Conservation (phyloP, 495 filamentous ascomycete species). For the Aspergillus olivimuriae region DNA sequence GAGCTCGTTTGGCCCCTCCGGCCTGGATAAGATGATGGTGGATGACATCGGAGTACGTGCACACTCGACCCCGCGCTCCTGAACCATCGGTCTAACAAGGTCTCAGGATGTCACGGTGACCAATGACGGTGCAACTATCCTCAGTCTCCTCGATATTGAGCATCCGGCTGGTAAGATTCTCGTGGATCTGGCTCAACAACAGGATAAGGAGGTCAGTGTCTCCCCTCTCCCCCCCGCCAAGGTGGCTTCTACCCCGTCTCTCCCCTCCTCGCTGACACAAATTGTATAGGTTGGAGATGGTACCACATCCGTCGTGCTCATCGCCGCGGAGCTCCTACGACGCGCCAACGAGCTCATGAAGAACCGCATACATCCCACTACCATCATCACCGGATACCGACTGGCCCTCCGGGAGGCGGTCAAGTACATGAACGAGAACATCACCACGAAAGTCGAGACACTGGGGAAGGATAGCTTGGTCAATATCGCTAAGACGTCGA, state of each 20-base stretch:
- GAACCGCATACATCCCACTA: constrained; percentile 99
- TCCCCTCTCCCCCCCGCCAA: not conserved
- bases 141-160: constrained; percentile 90
- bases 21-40: constrained; percentile 99
- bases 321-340: constrained; percentile 90
- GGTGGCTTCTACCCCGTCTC: too few species aligned
- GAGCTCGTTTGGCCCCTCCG: constrained; percentile 95
- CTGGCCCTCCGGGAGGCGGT: constrained; percentile 93
- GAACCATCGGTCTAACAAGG: constrained; percentile 2
- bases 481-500: constrained; percentile 96
- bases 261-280: constrained; percentile 12
- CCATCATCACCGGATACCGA: constrained; percentile 97
- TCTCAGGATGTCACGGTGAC: constrained; percentile 93
- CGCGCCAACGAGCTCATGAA: constrained; percentile 97
- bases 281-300: constrained; percentile 74
- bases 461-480: constrained; percentile 84
- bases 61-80: constrained; percentile 21
- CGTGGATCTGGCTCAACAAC: constrained; percentile 94
- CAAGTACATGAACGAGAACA: constrained; percentile 97
- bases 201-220: constrained; percentile 78
- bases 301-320: constrained; percentile 95
- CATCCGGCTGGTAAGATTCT: constrained; percentile 98
- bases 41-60: constrained; percentile 88
- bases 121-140: constrained; percentile 96
- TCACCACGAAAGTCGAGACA: constrained; percentile 87